Evolutionary conservation across 352 stramenopile genomes (phyloP), one percentile per base, ranked within the genome.

Genomic region (Phytophthora podocarpi): DNA sequence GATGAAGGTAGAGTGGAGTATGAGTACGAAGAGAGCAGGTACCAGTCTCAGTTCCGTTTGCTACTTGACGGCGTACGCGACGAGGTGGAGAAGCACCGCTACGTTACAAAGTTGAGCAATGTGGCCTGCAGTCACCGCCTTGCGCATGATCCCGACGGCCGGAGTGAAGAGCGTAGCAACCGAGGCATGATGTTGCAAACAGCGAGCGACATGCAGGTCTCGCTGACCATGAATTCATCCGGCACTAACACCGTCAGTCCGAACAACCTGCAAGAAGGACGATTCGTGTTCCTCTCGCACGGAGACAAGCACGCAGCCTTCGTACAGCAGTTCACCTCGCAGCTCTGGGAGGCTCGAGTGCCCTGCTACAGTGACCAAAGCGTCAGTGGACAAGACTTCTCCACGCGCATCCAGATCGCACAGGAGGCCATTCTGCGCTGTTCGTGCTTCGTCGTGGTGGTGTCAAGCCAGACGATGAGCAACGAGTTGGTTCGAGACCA

Each of bases 381-480:
- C 20, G 10, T 64, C 27, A 30, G 36, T 24, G 60, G 26, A 3
- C 53, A 64, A 24, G 60, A 58, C 31, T 64, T 69, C 20, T 47
- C 42, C 37, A 45, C 60, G 1, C 52, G 60, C 1, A 69, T 65
- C 23, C 30, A 59, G 48, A 45, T 36, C 1, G 48, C 53, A 6
- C 53, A 90, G 37, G 82, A 93, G 40, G 81, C 82, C 5, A 91
- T 93, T 39, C n/a, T n/a, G n/a, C n/a, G n/a, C n/a, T n/a, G n/a
- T n/a, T n/a, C n/a, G n/a, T n/a, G n/a, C n/a, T n/a, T 91, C 32
- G 59, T 93, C 3, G 76, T 90, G 27, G 53, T 93, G 12, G 51
- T 93, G 7, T 93, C 85, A 2, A 73, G 58, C 28, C 66, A 87
- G 18, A 91, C 77, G 0, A 75, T 82, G 54, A 49, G 42, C 3